These are phyloP conservation scores for Trichosporon sp. DNA, from an alignment of 1,284 basidiomycete species.

Conservation along the genomic window DNA sequence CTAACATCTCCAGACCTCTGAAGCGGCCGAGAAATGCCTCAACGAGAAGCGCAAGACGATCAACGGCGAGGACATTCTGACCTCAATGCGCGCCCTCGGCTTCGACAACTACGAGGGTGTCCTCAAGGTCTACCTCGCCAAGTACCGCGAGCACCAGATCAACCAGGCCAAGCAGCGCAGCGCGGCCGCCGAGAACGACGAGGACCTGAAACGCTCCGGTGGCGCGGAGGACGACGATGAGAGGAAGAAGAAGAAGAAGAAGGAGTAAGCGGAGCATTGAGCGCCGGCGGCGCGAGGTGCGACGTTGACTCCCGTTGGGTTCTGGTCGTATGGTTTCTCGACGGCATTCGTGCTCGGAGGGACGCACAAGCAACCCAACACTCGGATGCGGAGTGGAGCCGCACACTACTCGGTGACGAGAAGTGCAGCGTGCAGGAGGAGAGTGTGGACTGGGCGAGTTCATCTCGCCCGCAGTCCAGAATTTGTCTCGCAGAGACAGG, in stretches of 20 bases:
- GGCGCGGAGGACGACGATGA: constrained; percentile 30
- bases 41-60: constrained; percentile 94
- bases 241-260: constrained; percentile 32
- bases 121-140: constrained; percentile 92
- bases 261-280: constrained; percentile 18
- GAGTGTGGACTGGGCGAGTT: no score
- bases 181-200: constrained; percentile 28
- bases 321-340: no score
- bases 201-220: constrained; percentile 34
- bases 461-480: no score
- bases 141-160: constrained; percentile 67
- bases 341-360: no score
- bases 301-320: background rate
- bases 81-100: constrained; percentile 84
- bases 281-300: background rate
- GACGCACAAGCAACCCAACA: no score
- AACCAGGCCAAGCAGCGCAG: constrained; percentile 33
- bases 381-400: no score
- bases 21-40: constrained; percentile 85
- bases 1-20: constrained; percentile 43
- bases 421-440: no score
- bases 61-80: constrained; percentile 88
- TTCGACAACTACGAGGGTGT: constrained; percentile 86
- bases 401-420: background rate
- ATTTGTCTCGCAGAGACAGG: background rate